Percentiles rank a stretch among this genome's conserved stretches.
These are phyloP conservation scores for Kwoniella shivajii DNA, from an alignment of 1,284 basidiomycete species.

Conservation along the genomic window DNA sequence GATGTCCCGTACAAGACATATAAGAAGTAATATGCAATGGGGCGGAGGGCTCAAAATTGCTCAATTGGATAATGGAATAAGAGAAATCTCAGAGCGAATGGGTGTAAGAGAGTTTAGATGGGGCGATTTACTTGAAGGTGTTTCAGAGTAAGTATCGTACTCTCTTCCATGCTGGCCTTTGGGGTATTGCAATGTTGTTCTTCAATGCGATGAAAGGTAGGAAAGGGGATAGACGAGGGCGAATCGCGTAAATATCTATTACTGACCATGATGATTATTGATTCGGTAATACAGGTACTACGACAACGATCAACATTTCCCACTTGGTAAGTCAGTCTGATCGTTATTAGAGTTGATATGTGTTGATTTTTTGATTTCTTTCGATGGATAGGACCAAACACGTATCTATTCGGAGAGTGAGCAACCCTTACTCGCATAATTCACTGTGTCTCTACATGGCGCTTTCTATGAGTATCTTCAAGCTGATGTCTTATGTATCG, in stretches of 20 bases:
- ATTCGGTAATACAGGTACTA: not conserved
- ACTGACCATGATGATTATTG: not conserved
- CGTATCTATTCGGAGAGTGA: conserved; percentile 3
- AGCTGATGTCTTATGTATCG: not conserved
- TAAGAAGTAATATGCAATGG: not conserved
- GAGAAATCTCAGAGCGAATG: not conserved
- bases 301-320: conserved; percentile 7
- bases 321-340: not conserved
- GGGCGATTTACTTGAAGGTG: conserved; percentile 5
- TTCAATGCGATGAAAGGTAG: too few species aligned
- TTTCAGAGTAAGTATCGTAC: conserved; percentile 3
- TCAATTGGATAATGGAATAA: conserved; percentile 1
- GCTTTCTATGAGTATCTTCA: too few species aligned
- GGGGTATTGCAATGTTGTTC: too few species aligned
- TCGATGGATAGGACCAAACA: not conserved
- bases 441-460: too few species aligned
- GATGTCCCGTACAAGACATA: conserved; percentile 5
- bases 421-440: too few species aligned
- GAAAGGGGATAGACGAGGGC: too few species aligned
- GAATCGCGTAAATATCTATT: too few species aligned
- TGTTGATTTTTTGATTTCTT: not conserved
- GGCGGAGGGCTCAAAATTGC: conserved; percentile 1
- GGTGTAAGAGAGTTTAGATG: not conserved
- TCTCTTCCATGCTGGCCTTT: not conserved
- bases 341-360: not conserved